phyloP scores from a whole-genome alignment of 2,329 filamentous ascomycete species.

The Ramularia collo-cygni region DNA sequence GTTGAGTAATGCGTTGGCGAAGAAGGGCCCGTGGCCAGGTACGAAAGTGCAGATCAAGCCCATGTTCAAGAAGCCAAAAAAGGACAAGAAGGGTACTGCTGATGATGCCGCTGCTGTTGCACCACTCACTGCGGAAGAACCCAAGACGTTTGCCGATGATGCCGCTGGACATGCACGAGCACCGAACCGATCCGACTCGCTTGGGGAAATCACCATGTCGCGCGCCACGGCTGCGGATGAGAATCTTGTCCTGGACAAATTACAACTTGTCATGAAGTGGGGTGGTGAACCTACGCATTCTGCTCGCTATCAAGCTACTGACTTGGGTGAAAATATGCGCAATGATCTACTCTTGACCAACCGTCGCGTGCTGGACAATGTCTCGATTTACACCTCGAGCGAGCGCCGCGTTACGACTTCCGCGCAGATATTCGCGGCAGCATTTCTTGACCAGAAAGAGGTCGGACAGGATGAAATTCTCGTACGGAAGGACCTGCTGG shows the following conservation, averaged over 20 bases:
- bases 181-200: slow-evolving; percentile 68
- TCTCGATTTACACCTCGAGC: slow-evolving; percentile 91
- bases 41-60: slow-evolving; percentile 99
- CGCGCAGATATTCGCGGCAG: slow-evolving; percentile 88
- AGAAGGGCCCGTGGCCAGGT: slow-evolving; percentile 88
- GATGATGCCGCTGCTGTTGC: slow-evolving; percentile 48
- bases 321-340: slow-evolving; percentile 90
- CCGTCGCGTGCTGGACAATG: slow-evolving; percentile 81
- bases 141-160: slow-evolving; percentile 49
- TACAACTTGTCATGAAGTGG: slow-evolving; percentile 98
- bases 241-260: slow-evolving; percentile 85
- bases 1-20: slow-evolving; percentile 77
- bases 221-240: slow-evolving; percentile 91
- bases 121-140: slow-evolving; percentile 11
- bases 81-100: slow-evolving; percentile 11
- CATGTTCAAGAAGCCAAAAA: slow-evolving; percentile 83
- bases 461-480: slow-evolving; percentile 79
- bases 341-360: slow-evolving; percentile 93
- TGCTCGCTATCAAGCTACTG: slow-evolving; percentile 89
- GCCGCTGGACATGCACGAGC: slow-evolving; percentile 33
- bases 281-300: slow-evolving; percentile 97
- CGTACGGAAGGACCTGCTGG: slow-evolving; percentile 86
- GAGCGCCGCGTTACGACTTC: slow-evolving; percentile 91
- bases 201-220: slow-evolving; percentile 85
- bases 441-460: slow-evolving; percentile 83